Evolutionary conservation across 495 filamentous ascomycete genomes (phyloP), one percentile per base, ranked within the genome.

Genomic region (Bacidia rubella): DNA sequence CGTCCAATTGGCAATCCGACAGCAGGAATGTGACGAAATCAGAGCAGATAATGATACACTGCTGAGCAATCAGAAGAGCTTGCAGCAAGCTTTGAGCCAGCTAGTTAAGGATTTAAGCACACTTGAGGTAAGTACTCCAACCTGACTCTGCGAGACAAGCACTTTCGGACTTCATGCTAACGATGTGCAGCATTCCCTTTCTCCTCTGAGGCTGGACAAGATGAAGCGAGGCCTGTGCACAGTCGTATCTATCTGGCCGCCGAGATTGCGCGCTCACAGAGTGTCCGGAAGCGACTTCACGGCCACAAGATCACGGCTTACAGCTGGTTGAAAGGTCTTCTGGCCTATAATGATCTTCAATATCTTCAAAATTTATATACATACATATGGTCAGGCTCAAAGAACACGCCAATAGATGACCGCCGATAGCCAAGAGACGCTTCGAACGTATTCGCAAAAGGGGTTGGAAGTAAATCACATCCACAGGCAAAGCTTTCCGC

Each of bases 401-500:
- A 35, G n/a, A n/a, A 7, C 7, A 35, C 29, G 29, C 29, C 5
- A 35, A 35, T 35, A 35, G 7, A 35, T 7, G 29, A 35, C 7
- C 15, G 29, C 7, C 29, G 5, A 35, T 35, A 47, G 15, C 17
- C 44, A 26, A 47, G 44, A 3, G 29, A 5, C 29, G 15, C 29
- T 7, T 15, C 29, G 15, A 35, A 5, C 7, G 7, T 35, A 35
- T 35, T 5, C 29, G 7, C 7, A 35, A 35, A 15, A 35, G 15
- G 29, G 29, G 7, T 35, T 15, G 29, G 7, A 15, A 35, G 15
- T 11, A n/a, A 3, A 27, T 74, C 69, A 96, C 82, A 82, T 83
- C 86, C 90, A 98, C 27, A 98, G 65, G 64, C 81, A 89, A 25
- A 97, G 61, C 66, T 97, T 97, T 15, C 92, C 92, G 63, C 89